phyloP scores from a whole-genome alignment of 169 alveolate species.

The Eimeria zaria region DNA sequence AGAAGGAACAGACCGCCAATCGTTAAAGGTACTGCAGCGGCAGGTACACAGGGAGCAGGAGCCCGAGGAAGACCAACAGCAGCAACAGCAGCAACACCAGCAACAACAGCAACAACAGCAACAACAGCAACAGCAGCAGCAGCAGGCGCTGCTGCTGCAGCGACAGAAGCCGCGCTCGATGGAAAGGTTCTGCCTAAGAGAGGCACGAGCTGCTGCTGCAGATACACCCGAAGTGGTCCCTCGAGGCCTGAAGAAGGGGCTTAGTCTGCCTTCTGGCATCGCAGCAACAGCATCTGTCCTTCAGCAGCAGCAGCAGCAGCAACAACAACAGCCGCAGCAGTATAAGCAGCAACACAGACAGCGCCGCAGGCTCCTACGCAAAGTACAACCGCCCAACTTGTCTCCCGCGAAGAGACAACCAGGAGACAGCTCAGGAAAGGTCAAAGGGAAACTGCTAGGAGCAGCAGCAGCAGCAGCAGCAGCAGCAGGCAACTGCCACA shows the following conservation, averaged over 20 bases:
- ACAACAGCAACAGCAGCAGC: slow-evolving; percentile 30
- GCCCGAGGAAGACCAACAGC: slow-evolving; percentile 24
- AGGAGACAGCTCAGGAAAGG: slow-evolving; percentile 34
- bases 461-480: slow-evolving; percentile 49
- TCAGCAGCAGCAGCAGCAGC: slow-evolving; percentile 48
- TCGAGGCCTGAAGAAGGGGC: not conserved
- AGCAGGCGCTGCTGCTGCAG: slow-evolving; percentile 8
- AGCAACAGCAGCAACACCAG: not conserved
- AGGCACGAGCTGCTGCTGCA: slow-evolving; percentile 40
- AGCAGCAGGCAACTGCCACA: slow-evolving; percentile 42
- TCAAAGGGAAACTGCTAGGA: slow-evolving; percentile 17
- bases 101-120: not conserved
- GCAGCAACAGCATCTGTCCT: not conserved
- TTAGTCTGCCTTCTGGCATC: not conserved
- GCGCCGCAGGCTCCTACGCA: slow-evolving; percentile 56
- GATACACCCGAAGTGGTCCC: slow-evolving; percentile 44
- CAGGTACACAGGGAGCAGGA: slow-evolving; percentile 25
- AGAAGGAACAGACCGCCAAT: not conserved
- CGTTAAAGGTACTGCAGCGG: slow-evolving; percentile 19
- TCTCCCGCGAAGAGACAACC: slow-evolving; percentile 53
- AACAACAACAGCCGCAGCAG: slow-evolving; percentile 66
- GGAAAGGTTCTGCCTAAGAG: not conserved
- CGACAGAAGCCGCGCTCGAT: slow-evolving; percentile 18
- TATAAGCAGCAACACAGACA: slow-evolving; percentile 56
- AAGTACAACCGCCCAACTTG: slow-evolving; percentile 19